phyloP scores from a whole-genome alignment of 257 asterid species.

The Agastache rugosa region DNA sequence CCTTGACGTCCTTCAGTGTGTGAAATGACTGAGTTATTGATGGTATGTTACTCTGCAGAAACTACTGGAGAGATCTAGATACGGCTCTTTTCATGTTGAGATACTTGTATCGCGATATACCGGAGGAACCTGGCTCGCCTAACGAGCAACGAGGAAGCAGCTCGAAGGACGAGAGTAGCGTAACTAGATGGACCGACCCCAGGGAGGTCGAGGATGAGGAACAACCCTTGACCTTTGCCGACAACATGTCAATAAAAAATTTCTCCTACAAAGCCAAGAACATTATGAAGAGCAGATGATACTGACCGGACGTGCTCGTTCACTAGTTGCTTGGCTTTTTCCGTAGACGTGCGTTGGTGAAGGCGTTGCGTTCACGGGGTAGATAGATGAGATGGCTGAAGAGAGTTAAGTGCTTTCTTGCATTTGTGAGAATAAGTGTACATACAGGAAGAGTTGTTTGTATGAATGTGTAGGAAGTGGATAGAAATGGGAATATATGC shows the following conservation, averaged over 20 bases:
- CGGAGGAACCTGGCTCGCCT: slow-evolving; percentile 57
- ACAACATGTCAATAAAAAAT: slow-evolving; percentile 50
- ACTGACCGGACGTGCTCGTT: neutral
- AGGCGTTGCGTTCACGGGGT: neutral
- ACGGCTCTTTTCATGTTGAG: slow-evolving; percentile 92
- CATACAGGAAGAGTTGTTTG: neutral
- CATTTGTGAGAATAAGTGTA: neutral
- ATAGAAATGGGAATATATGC: neutral
- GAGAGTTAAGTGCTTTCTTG: neutral
- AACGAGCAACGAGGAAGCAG: slow-evolving; percentile 44
- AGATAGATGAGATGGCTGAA: neutral
- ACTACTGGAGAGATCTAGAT: slow-evolving; percentile 93
- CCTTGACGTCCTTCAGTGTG: neutral
- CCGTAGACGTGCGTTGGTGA: no score
- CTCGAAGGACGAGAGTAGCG: slow-evolving; percentile 43
- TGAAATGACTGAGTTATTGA: neutral
- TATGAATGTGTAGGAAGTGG: neutral
- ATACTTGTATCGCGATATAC: slow-evolving; percentile 81
- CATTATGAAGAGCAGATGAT: slow-evolving; percentile 38
- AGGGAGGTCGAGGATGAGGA: slow-evolving; percentile 69
- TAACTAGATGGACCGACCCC: slow-evolving; percentile 59
- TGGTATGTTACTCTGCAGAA: slow-evolving; percentile 51
- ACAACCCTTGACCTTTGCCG: slow-evolving; percentile 85
- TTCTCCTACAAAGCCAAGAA: slow-evolving; percentile 66
- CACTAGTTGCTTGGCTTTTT: neutral